Base-by-base conservation (phyloP, 805 yeast genomes). In the Ogataea polymorpha region DNA sequence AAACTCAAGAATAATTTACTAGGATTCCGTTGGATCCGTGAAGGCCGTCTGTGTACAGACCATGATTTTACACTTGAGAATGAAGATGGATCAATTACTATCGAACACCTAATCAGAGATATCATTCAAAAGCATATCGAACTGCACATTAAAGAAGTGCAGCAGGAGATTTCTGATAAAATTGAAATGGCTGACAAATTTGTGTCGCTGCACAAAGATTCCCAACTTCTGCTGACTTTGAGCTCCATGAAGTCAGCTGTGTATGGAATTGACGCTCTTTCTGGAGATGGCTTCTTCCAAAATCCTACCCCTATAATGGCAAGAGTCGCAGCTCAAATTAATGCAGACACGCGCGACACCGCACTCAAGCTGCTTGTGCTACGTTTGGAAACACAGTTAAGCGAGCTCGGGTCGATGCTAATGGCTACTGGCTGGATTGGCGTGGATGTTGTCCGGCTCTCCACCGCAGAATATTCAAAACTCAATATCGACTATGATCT, bases 401-500 rank as follows among this genome's bases (percentile, higher is more conserved):
- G 68, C 32, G 83, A 80, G 42, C 65, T 81, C 21, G 63, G 75
- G 10, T 71, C 77, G 7, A 70, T 80, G 45, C 71, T 86, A 40
- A 66, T 70, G 26, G 82, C 86, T 0, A 74, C 81, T 0, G 86
- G 82, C 21, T 86, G 93, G 93, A 70, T 77, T 5, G 65, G 69
- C n/a, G 76, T 76, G 48, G 77, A 74, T 29, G 70, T 76, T 29
- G 69, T 84, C 34, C 68, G 63, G 23, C 53, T 85, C 21, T 63
- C 70, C 2, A 67, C 70, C 3, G 67, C 66, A 16, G 89, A 81
- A 54, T 55, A 71, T 15, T 5, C 41, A 8, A 70, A 71, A 40
- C 51, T 77, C 25, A 61, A 65, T 42, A 62, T 67, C 23, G 59
- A 62, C 45, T 49, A 62, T 23, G 51, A 50, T 5, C 54, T 53